phyloP scores from a whole-genome alignment of 257 asterid species.

The Capsicum pubescens region DNA sequence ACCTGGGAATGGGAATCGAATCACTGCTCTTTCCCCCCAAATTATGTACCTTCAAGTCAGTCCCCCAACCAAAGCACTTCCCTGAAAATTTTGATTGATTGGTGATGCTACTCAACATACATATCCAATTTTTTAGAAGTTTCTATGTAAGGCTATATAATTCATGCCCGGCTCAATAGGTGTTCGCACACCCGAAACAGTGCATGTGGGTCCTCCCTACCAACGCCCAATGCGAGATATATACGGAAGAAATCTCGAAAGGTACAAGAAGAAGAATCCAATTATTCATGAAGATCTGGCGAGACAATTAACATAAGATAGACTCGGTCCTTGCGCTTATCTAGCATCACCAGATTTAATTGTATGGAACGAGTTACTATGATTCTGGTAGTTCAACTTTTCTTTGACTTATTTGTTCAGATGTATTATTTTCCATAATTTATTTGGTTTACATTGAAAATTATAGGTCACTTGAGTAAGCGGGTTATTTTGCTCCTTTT shows the following conservation, averaged over 20 bases:
- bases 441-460: background rate
- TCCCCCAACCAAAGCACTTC: no score
- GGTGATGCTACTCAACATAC: no score
- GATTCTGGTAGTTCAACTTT: background rate
- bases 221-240: background rate
- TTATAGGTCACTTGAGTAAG: conserved; percentile 3
- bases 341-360: background rate
- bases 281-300: background rate
- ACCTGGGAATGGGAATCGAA: no score
- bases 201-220: no score
- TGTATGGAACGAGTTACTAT: background rate
- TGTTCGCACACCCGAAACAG: no score
- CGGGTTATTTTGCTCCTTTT: background rate
- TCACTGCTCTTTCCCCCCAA: no score
- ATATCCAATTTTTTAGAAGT: no score
- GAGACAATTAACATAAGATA: background rate
- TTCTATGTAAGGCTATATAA: no score
- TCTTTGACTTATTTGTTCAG: background rate
- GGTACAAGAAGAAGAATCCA: background rate
- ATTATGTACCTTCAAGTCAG: no score
- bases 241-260: background rate
- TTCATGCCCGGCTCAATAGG: no score
- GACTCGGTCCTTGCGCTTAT: background rate
- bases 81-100: no score
- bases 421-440: background rate